Evolutionary conservation across 441 rosid genomes (phyloP).

Genomic region (Arabidopsis lyrata): DNA sequence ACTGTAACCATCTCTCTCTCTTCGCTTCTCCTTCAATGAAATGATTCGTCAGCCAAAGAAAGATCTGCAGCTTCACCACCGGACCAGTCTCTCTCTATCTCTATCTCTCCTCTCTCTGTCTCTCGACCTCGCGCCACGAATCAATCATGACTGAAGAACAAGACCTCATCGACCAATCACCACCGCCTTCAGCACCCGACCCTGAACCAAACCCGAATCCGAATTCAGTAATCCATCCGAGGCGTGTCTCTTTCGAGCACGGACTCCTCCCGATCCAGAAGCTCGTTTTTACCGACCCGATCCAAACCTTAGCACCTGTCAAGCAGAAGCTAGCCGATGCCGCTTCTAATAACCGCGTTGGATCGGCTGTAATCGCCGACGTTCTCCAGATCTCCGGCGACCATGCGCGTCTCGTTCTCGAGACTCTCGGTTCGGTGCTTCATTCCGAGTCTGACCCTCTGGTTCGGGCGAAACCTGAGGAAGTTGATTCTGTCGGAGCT

Average conservation of each 20-base stretch:
- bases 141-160: slow-evolving; percentile 65
- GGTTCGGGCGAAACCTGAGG: slow-evolving; percentile 58
- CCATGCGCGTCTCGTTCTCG: slow-evolving; percentile 85
- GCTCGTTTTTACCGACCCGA: slow-evolving; percentile 88
- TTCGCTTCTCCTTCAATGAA: slow-evolving; percentile 29
- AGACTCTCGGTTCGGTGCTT: slow-evolving; percentile 85
- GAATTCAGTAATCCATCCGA: slow-evolving; percentile 67
- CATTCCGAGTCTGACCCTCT: slow-evolving; percentile 80
- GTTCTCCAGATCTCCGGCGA: slow-evolving; percentile 89
- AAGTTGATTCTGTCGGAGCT: slow-evolving; percentile 71
- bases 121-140: slow-evolving; percentile 24
- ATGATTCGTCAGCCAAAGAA: slow-evolving; percentile 43
- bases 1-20: slow-evolving; percentile 14
- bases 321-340: slow-evolving; percentile 63
- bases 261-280: slow-evolving; percentile 95
- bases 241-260: slow-evolving; percentile 94
- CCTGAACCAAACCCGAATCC: slow-evolving; percentile 46
- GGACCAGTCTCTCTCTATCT: slow-evolving; percentile 34
- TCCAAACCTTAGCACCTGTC: slow-evolving; percentile 73
- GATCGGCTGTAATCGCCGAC: slow-evolving; percentile 71
- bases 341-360: slow-evolving; percentile 60
- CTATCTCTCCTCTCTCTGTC: background rate
- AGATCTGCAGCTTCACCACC: slow-evolving; percentile 48
- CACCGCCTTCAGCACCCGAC: slow-evolving; percentile 45
- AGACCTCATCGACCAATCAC: slow-evolving; percentile 57